phyloP scores from a whole-genome alignment of 2,329 filamentous ascomycete species.

The Botrytis medusae region DNA sequence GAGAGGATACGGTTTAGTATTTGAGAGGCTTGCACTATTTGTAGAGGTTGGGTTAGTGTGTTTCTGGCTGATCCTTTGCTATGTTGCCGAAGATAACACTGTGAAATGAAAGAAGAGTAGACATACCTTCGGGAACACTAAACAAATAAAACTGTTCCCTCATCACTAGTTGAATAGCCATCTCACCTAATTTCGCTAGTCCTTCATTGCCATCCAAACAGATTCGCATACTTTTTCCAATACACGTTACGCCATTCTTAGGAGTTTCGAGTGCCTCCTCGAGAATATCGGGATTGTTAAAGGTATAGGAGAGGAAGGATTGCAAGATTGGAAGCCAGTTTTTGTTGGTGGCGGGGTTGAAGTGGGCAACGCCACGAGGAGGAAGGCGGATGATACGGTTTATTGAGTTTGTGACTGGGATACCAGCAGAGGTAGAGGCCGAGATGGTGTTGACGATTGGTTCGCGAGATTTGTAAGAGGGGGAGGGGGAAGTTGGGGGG shows the following conservation, averaged over 20 bases:
- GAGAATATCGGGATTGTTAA: slow-evolving; percentile 29
- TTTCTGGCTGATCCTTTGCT: not conserved
- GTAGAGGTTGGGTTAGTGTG: not conserved
- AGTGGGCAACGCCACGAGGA: not conserved
- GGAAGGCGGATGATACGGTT: slow-evolving; percentile 1
- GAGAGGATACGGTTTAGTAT: not conserved
- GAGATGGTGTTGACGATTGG: not conserved
- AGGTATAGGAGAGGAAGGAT: slow-evolving; percentile 26
- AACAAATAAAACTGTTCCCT: slow-evolving; percentile 29
- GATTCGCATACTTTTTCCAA: slow-evolving; percentile 24
- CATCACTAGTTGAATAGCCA: slow-evolving; percentile 27
- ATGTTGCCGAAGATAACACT: not conserved
- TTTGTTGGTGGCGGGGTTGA: not conserved
- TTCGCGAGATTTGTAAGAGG: not conserved
- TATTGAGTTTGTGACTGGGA: not conserved
- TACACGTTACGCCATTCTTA: slow-evolving; percentile 24
- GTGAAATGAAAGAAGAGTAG: not conserved
- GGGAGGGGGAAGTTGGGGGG: not conserved
- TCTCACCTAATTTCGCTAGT: slow-evolving; percentile 28
- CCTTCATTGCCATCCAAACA: slow-evolving; percentile 28
- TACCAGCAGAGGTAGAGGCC: not conserved
- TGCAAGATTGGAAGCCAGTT: slow-evolving; percentile 24
- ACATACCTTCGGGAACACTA: slow-evolving; percentile 24
- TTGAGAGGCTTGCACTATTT: not conserved
- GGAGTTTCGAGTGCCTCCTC: slow-evolving; percentile 33